Base-by-base conservation (phyloP, 768 basidiomycete species). In the Lentinula guzmanii region DNA sequence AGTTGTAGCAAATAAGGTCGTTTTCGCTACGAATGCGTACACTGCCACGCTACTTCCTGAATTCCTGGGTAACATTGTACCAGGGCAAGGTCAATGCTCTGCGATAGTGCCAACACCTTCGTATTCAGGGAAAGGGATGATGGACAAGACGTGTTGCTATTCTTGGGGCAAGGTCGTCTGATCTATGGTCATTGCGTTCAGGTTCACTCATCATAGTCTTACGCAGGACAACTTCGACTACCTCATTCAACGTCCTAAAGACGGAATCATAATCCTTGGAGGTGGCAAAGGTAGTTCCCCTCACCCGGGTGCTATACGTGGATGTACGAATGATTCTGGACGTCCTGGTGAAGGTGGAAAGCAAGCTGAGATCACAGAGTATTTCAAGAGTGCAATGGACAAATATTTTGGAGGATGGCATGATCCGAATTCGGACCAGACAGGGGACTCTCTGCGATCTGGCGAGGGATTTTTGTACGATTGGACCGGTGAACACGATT, bases 1-100 rank as follows among this genome's bases (percentile, higher is more conserved):
- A 21, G 62, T 84, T 34, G 63, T 61, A 2, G 66, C 82, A 0
- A 63, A 68, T 10, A 78, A 77, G 34, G 77, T 86, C 18, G 74
- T 85, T 0, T 82, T 82, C 63, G 80, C 82, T 4, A 85, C 84
- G 9, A 86, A 86, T 65, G 84, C 77, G 10, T 83, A 83, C 65
- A 74, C 77, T 11, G 74, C 81, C 1, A 68, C 72, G 18, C 70
- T 85, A 24, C 65, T 85, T 7, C 80, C 83, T 0, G 70, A 74
- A 16, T 72, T 84, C 33, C 65, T 66, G 7, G 62, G 67, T 6
- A 66, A 33, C 8, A 65, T 67, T 35, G 62, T 65, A 16, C 68
- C 70, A 56, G 58, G 58, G 9, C 58, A 59, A 52, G 59, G 59
- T 2, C 64, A 66, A 65, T 65, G 70, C 62, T 37, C 69, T 59